These are phyloP conservation scores for Rutidosis leptorrhynchoides DNA, from an alignment of 129 eudicot species.

Conservation along the genomic window DNA sequence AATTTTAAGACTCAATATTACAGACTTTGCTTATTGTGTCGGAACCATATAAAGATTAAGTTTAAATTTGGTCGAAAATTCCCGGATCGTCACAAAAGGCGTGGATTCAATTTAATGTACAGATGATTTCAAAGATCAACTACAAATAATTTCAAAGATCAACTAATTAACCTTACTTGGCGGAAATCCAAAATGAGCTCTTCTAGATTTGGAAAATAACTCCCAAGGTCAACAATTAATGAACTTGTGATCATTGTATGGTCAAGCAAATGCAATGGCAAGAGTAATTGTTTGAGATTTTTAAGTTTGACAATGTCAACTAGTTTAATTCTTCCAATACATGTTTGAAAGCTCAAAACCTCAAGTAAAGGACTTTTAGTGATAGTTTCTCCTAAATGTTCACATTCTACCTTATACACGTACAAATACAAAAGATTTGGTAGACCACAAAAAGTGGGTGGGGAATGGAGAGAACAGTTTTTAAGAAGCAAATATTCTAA, in stretches of 20 bases:
- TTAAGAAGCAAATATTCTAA: slow-evolving; percentile 3
- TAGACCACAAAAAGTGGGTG: not conserved
- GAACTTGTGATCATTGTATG: not conserved
- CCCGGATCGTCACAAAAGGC: too few species aligned
- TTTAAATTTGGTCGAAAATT: too few species aligned
- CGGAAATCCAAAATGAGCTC: not conserved
- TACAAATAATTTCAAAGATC: not conserved
- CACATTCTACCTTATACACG: not conserved
- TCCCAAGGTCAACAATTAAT: too few species aligned
- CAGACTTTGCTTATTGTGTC: too few species aligned
- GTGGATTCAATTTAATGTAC: not conserved
- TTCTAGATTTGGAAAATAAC: slow-evolving; percentile 8
- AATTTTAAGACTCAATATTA: too few species aligned
- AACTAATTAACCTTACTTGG: not conserved
- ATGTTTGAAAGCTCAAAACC: not conserved
- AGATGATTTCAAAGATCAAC: too few species aligned
- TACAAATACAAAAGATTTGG: not conserved
- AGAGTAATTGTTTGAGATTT: not conserved
- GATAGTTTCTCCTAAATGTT: not conserved
- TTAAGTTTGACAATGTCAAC: not conserved
- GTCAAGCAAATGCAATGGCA: not conserved
- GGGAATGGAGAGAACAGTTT: not conserved
- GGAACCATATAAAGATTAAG: too few species aligned
- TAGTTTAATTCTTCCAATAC: not conserved
- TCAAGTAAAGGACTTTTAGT: slow-evolving; percentile 10